Percentiles rank a stretch among this genome's conserved stretches.
Conservation (phyloP, 2,329 filamentous ascomycete species). For the Neopestalotiopsis sp. region DNA sequence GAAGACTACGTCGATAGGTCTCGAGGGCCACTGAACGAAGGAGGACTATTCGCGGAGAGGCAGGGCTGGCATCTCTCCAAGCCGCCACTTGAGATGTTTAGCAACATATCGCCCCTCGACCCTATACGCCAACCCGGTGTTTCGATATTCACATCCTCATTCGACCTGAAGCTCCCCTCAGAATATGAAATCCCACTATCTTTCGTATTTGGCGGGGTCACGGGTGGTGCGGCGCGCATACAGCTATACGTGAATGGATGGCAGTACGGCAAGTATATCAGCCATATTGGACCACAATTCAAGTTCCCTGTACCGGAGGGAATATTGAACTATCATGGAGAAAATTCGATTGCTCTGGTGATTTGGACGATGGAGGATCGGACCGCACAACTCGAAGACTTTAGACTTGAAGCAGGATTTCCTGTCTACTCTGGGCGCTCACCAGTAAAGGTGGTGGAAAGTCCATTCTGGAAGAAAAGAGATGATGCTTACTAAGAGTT, state of each 20-base stretch:
- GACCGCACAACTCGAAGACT: constrained; percentile 60
- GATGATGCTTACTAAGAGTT: constrained; percentile 51
- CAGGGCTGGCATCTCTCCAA: constrained; percentile 65
- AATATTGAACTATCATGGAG: constrained; percentile 71
- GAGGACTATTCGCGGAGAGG: constrained; percentile 66
- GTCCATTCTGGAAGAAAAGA: constrained; percentile 51
- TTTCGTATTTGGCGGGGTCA: constrained; percentile 60
- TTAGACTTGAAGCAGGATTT: constrained; percentile 55
- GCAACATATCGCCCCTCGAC: constrained; percentile 39
- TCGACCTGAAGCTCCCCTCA: constrained; percentile 58
- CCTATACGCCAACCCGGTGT: constrained; percentile 53
- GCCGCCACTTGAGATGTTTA: constrained; percentile 52
- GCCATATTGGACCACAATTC: constrained; percentile 75
- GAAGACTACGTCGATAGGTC: constrained; percentile 64
- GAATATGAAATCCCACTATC: constrained; percentile 65
- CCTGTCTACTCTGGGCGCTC: constrained; percentile 40
- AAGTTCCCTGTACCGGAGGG: constrained; percentile 76
- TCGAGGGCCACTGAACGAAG: constrained; percentile 70
- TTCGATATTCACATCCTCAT: constrained; percentile 60
- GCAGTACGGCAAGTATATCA: constrained; percentile 65
- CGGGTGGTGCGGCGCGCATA: constrained; percentile 62
- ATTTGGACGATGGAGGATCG: constrained; percentile 57
- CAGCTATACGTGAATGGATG: constrained; percentile 53
- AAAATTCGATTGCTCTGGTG: constrained; percentile 70
- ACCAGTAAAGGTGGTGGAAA: constrained; percentile 48